Conservation (phyloP, 2,329 filamentous ascomycete species). For the Exophiala sp. region DNA sequence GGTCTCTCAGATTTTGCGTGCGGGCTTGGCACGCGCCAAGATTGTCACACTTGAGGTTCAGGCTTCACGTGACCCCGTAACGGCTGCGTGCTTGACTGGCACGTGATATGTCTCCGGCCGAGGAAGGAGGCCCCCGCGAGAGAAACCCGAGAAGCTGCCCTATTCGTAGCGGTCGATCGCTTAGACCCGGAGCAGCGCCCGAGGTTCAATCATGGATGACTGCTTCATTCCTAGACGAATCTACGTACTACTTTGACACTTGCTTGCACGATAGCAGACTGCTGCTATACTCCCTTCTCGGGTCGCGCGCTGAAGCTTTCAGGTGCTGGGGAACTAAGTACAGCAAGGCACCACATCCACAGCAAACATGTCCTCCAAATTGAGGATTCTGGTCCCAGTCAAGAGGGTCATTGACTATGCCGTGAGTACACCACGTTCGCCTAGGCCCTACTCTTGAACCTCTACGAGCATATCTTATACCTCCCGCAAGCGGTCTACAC, state of each 20-base stretch:
- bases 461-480: no score
- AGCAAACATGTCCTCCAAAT: slow-evolving; percentile 40
- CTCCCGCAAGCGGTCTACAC: no score
- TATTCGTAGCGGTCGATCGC: background rate
- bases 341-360: background rate
- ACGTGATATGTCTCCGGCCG: background rate
- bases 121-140: background rate
- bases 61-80: background rate
- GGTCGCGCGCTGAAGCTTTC: background rate
- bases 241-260: no score
- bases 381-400: slow-evolving; percentile 72
- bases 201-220: background rate
- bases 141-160: slow-evolving; percentile 6
- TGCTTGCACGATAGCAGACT: background rate
- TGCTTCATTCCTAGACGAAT: no score
- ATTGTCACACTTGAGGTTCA: no score
- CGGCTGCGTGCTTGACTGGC: no score
- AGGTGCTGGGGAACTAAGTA: background rate
- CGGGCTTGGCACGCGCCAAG: slow-evolving; percentile 18
- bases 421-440: slow-evolving; percentile 48
- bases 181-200: background rate
- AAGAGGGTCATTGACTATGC: slow-evolving; percentile 86
- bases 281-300: background rate
- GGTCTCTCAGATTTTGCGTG: slow-evolving; percentile 3
- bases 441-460: no score